phyloP scores from a whole-genome alignment of 2,329 filamentous ascomycete species.

The Aspergillus oerlinghausenensis region DNA sequence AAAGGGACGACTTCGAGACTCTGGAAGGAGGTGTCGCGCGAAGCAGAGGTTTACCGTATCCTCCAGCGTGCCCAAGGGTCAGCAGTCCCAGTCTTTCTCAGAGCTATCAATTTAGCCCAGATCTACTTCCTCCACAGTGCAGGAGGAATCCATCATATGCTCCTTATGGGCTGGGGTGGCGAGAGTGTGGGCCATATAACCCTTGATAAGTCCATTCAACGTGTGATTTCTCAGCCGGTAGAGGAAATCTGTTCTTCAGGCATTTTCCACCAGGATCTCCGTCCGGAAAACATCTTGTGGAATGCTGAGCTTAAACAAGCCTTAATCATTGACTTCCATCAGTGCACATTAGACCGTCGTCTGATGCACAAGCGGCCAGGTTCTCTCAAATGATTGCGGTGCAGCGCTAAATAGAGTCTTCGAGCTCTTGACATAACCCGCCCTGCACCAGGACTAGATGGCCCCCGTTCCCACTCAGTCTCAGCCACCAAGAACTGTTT shows the following conservation, averaged over 20 bases:
- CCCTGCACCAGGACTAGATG: too few species aligned
- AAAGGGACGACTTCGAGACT: conserved; percentile 24
- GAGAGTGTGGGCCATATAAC: conserved; percentile 7
- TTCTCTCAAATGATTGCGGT: conserved; percentile 7
- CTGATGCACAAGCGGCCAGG: conserved; percentile 1
- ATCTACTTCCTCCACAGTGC: conserved; percentile 21
- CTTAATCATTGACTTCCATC: conserved; percentile 11
- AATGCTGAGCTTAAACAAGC: conserved; percentile 9
- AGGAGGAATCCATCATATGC: conserved; percentile 23
- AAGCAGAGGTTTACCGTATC: conserved; percentile 21
- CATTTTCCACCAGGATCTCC: conserved; percentile 11
- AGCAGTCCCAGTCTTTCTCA: conserved; percentile 26
- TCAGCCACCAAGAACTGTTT: too few species aligned
- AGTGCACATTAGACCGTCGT: conserved; percentile 3
- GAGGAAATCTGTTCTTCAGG: conserved; percentile 9
- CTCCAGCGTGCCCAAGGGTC: conserved; percentile 20
- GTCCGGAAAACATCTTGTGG: conserved; percentile 12
- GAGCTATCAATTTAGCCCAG: conserved; percentile 18
- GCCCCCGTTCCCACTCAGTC: too few species aligned
- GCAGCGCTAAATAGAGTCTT: too few species aligned
- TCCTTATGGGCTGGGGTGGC: conserved; percentile 24
- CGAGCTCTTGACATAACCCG: too few species aligned
- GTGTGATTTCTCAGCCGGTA: conserved; percentile 6
- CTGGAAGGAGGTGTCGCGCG: conserved; percentile 19
- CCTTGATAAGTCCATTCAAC: conserved; percentile 2